These are phyloP conservation scores for Syncephalastrum sp. DNA, from an alignment of 371 early-diverging fungal genomes.

Conservation along the genomic window DNA sequence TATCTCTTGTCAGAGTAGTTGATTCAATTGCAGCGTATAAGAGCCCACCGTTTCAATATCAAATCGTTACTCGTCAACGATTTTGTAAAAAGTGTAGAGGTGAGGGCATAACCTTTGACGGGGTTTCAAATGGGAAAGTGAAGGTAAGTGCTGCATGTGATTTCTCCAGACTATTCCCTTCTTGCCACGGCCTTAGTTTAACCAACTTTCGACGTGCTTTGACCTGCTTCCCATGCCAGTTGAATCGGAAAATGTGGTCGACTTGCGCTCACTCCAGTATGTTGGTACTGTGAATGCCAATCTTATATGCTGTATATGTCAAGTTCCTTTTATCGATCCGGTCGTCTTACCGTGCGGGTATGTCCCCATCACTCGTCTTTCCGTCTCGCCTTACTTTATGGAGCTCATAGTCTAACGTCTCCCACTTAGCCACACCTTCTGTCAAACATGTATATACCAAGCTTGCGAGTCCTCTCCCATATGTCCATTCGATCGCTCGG, in stretches of 20 bases:
- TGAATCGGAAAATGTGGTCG: slow-evolving; percentile 12
- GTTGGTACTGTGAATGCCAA: slow-evolving; percentile 51
- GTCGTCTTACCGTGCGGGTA: slow-evolving; percentile 54
- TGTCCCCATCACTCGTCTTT: slow-evolving; percentile 1
- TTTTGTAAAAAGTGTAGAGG: no score
- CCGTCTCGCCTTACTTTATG: neutral
- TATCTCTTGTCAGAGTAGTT: no score
- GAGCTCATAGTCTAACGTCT: neutral
- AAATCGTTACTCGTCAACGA: no score
- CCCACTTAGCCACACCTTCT: slow-evolving; percentile 65
- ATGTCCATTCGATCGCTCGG: slow-evolving; percentile 69
- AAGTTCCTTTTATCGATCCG: slow-evolving; percentile 60
- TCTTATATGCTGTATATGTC: slow-evolving; percentile 64
- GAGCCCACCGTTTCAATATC: no score
- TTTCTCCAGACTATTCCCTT: no score
- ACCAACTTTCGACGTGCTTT: no score
- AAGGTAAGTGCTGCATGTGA: no score
- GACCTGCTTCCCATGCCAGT: no score
- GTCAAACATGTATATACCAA: slow-evolving; percentile 59
- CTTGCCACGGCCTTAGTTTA: no score
- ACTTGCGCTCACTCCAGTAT: slow-evolving; percentile 32
- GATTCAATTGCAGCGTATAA: no score
- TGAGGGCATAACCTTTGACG: no score
- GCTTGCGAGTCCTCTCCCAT: slow-evolving; percentile 48
- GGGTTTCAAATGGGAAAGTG: no score